A percentile compares a stretch with the other conserved stretches of the same genome.
Conservation (phyloP, 176 grass and related monocot genomes). For the Triticum monococcum region DNA sequence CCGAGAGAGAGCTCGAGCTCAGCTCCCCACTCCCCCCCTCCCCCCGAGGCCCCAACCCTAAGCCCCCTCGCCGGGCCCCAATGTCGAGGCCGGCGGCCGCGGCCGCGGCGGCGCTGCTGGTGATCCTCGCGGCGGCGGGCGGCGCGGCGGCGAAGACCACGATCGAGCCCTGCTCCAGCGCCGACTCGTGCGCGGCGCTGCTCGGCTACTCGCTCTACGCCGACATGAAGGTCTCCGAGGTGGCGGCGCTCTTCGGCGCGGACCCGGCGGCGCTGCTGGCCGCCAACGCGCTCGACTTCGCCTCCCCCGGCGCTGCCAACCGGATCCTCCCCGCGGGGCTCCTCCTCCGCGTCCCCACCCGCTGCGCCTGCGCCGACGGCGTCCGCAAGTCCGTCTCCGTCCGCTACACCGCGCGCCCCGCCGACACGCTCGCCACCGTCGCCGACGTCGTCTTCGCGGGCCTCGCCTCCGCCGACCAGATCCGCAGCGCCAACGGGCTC, state of each 20-base stretch:
- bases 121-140: not conserved
- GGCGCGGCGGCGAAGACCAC: slow-evolving; percentile 62
- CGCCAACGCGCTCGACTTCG: slow-evolving; percentile 62
- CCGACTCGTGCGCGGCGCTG: slow-evolving; percentile 65
- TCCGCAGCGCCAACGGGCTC: slow-evolving; percentile 76
- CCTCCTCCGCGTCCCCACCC: slow-evolving; percentile 60
- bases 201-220: slow-evolving; percentile 81
- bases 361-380: slow-evolving; percentile 68
- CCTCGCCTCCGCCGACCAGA: slow-evolving; percentile 72
- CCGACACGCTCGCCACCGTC: slow-evolving; percentile 69
- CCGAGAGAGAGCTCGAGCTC: not conserved
- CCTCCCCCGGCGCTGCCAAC: slow-evolving; percentile 49
- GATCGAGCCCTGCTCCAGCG: slow-evolving; percentile 74
- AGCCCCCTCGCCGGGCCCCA: not conserved
- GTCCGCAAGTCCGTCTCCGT: slow-evolving; percentile 72
- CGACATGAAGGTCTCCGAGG: slow-evolving; percentile 89
- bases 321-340: slow-evolving; percentile 72
- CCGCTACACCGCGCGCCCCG: slow-evolving; percentile 51
- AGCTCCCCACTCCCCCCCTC: not conserved
- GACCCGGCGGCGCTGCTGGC: slow-evolving; percentile 59
- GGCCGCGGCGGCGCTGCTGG: not conserved
- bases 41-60: slow-evolving; percentile 32
- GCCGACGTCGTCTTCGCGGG: slow-evolving; percentile 59
- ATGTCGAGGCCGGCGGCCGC: slow-evolving; percentile 18
- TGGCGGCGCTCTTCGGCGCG: slow-evolving; percentile 57